These are phyloP conservation scores for Erythrophleum ivorense DNA, from an alignment of 331 rosid species.

Conservation along the genomic window DNA sequence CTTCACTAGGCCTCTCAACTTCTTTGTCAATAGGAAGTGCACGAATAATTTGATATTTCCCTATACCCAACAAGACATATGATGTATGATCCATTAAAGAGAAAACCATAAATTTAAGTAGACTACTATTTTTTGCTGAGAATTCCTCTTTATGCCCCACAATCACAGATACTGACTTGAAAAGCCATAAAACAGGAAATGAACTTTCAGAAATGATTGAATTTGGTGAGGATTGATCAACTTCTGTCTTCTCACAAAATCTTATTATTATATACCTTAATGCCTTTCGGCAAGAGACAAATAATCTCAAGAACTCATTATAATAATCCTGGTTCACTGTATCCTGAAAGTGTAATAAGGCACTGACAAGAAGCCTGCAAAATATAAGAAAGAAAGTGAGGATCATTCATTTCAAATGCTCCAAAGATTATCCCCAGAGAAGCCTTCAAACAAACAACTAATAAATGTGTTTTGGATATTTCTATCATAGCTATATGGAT, in stretches of 20 bases:
- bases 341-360: conserved; percentile 55
- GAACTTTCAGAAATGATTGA: conserved; percentile 52
- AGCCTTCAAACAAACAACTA: conserved; percentile 21
- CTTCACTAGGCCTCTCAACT: conserved; percentile 50
- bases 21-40: conserved; percentile 45
- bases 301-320: conserved; percentile 67
- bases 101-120: conserved; percentile 56
- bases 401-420: conserved; percentile 22
- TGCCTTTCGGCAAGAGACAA: conserved; percentile 84
- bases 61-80: conserved; percentile 60
- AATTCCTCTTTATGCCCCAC: conserved; percentile 58
- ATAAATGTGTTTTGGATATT: conserved; percentile 5
- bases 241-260: conserved; percentile 55
- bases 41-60: conserved; percentile 58
- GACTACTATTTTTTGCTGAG: conserved; percentile 43
- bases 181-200: conserved; percentile 70
- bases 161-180: conserved; percentile 66
- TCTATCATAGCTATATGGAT: conserved; percentile 27
- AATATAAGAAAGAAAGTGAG: conserved; percentile 31
- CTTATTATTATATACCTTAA: conserved; percentile 58
- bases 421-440: conserved; percentile 34
- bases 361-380: conserved; percentile 76
- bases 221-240: conserved; percentile 41
- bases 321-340: conserved; percentile 37
- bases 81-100: conserved; percentile 85